phyloP scores from a whole-genome alignment of 768 basidiomycete genomes.

The Hygrophoropsis aurantiaca region DNA sequence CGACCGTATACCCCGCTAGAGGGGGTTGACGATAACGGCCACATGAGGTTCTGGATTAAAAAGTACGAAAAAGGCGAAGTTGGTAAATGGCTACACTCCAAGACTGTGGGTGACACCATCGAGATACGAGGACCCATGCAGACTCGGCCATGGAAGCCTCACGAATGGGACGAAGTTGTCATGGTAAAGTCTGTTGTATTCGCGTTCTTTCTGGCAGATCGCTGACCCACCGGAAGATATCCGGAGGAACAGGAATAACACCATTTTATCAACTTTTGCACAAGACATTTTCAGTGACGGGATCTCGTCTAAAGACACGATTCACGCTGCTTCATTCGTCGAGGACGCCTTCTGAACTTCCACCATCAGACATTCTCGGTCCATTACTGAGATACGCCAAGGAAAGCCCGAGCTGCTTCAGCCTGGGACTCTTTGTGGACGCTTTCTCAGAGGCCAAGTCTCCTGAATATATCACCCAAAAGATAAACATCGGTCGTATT shows the following conservation, averaged over 20 bases:
- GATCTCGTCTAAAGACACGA: conserved; percentile 40
- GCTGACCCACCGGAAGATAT: conserved; percentile 51
- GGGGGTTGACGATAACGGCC: conserved; percentile 64
- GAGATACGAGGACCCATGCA: conserved; percentile 76
- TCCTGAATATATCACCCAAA: conserved; percentile 13
- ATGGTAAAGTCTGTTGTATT: conserved; percentile 49
- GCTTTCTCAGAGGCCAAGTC: conserved; percentile 19
- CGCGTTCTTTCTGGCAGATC: background rate
- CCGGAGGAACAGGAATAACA: conserved; percentile 85
- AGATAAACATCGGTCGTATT: conserved; percentile 53
- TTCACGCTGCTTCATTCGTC: conserved; percentile 79
- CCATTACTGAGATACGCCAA: conserved; percentile 50
- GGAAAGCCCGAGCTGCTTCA: conserved; percentile 54
- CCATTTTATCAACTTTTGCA: conserved; percentile 82
- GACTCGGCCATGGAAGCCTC: conserved; percentile 61
- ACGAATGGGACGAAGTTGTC: conserved; percentile 75
- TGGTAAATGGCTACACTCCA: conserved; percentile 78
- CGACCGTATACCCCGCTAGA: conserved; percentile 81
- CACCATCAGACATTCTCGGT: conserved; percentile 61
- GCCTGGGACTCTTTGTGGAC: conserved; percentile 65
- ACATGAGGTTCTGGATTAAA: conserved; percentile 81
- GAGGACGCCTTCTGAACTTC: conserved; percentile 58
- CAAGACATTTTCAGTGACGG: conserved; percentile 39
- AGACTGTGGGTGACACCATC: conserved; percentile 60
- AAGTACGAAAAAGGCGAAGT: conserved; percentile 78